These are phyloP conservation scores for Penicillium angulare DNA, from an alignment of 495 filamentous ascomycete species.

Conservation along the genomic window DNA sequence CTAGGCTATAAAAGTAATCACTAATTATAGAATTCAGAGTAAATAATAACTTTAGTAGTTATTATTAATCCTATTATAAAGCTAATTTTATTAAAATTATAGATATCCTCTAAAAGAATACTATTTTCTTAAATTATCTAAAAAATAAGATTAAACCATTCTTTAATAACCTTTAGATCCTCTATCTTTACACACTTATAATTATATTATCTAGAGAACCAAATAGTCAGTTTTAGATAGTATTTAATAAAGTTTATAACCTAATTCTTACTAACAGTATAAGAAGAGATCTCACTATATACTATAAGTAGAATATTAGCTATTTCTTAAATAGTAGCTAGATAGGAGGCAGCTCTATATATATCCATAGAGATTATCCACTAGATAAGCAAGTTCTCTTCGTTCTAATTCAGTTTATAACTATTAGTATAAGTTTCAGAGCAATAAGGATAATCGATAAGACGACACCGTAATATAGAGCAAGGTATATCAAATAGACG, in stretches of 20 bases:
- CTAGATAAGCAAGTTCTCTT: conserved; percentile 1
- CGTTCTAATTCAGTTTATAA: conserved; percentile 2
- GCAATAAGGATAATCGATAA: conserved; percentile 10
- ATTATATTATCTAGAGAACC: conserved; percentile 27
- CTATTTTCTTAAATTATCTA: conserved; percentile 32
- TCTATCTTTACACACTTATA: conserved; percentile 32
- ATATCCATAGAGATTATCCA: conserved; percentile 10
- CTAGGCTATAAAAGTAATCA: conserved; percentile 25
- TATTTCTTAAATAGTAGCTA: conserved; percentile 6
- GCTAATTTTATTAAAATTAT: conserved; percentile 52
- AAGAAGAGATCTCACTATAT: background rate
- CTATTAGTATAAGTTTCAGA: conserved; percentile 4
- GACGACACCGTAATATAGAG: conserved; percentile 15
- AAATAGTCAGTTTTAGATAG: conserved; percentile 24
- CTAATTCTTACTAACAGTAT: conserved; percentile 21
- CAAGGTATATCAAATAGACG: conserved; percentile 22
- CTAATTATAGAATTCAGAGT: conserved; percentile 15
- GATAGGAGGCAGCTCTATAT: conserved; percentile 1
- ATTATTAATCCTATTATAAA: conserved; percentile 31
- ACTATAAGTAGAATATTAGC: conserved; percentile 7
- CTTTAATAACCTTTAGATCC: conserved; percentile 30
- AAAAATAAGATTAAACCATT: conserved; percentile 35
- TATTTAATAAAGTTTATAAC: conserved; percentile 28
- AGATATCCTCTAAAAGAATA: conserved; percentile 37
- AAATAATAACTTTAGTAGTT: conserved; percentile 21